phyloP scores from a whole-genome alignment of 805 yeast genomes.

The Zygoascus tannicola region DNA sequence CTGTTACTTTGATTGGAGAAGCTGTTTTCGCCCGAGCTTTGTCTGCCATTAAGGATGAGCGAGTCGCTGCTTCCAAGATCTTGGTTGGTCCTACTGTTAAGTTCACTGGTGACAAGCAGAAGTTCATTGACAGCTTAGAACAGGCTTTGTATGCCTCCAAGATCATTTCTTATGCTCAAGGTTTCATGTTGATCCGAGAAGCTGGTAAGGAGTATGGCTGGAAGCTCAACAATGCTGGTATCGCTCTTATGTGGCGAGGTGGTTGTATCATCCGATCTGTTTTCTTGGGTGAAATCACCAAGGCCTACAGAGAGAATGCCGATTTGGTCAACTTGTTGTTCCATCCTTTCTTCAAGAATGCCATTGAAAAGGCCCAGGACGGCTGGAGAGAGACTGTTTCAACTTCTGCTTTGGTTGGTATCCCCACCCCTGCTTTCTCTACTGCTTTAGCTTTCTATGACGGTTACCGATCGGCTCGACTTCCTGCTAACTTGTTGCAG shows the following conservation, averaged over 20 bases:
- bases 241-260: slow-evolving; percentile 99
- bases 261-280: slow-evolving; percentile 99
- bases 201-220: slow-evolving; percentile 96
- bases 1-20: slow-evolving; percentile 96
- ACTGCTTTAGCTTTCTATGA: slow-evolving; percentile 97
- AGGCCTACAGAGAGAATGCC: slow-evolving; percentile 91
- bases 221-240: slow-evolving; percentile 96
- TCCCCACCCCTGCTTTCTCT: slow-evolving; percentile 96
- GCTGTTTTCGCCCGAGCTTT: slow-evolving; percentile 96
- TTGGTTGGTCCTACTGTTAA: slow-evolving; percentile 71
- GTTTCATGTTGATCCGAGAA: slow-evolving; percentile 98
- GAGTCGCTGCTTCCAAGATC: slow-evolving; percentile 72
- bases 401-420: slow-evolving; percentile 72
- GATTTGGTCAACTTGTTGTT: slow-evolving; percentile 90
- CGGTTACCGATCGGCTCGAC: slow-evolving; percentile 91
- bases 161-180: slow-evolving; percentile 97
- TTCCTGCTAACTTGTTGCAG: slow-evolving; percentile 97
- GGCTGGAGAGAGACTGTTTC: slow-evolving; percentile 91
- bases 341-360: slow-evolving; percentile 88
- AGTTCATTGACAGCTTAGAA: slow-evolving; percentile 86
- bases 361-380: slow-evolving; percentile 84
- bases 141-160: slow-evolving; percentile 98
- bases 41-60: slow-evolving; percentile 86
- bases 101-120: slow-evolving; percentile 64
- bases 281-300: slow-evolving; percentile 92